Base-by-base conservation (phyloP, 495 filamentous ascomycete species). In the Cladorrhinum samala region DNA sequence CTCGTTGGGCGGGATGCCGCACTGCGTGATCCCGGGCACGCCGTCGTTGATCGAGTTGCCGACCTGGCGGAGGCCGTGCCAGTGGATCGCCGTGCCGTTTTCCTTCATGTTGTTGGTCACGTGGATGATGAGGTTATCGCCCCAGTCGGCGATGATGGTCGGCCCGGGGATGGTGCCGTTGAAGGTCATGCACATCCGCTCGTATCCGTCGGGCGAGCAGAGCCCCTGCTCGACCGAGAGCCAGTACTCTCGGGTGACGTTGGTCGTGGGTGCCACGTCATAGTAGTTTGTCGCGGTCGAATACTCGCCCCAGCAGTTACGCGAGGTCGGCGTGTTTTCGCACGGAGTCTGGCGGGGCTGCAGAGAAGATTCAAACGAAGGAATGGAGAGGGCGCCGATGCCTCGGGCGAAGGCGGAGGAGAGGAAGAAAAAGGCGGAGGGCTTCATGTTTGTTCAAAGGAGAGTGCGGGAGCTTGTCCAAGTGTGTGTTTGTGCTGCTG, bases 101-200 rank as follows among this genome's bases (percentile, higher is more conserved):
- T 60, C 52, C 21, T 44, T 7, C 50, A 68, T 59, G n/a, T 43
- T 49, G 46, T 56, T 56, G 25, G 58, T 60, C 7, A 60, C 54
- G 19, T 55, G 50, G 36, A 87, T 45, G 33, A 54, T 27, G 65
- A 77, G 55, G 14, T 65, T 72, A 55, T 81, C 77, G 11, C 73
- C 77, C 52, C 72, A 67, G 52, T 75, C 68, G n/a, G 69, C 70
- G 56, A 74, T 70, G 50, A 84, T 74, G 9, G 77, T 53, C 5
- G 79, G 79, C 1, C 81, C 80, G 0, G 79, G 80, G 25, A 73
- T 73, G 36, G 72, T 70, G 14, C 73, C 75, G 57, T 84, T 82
- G 57, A 83, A 73, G 6, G 70, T 65, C 37, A 79, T 65, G 72
- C 81, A 76, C 2, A 68, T 71, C 17, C 80, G 71, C 23, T 59